Evolutionary conservation across 148 eudicot species (phyloP).

Genomic region (Rhododendron kiyosumense): DNA sequence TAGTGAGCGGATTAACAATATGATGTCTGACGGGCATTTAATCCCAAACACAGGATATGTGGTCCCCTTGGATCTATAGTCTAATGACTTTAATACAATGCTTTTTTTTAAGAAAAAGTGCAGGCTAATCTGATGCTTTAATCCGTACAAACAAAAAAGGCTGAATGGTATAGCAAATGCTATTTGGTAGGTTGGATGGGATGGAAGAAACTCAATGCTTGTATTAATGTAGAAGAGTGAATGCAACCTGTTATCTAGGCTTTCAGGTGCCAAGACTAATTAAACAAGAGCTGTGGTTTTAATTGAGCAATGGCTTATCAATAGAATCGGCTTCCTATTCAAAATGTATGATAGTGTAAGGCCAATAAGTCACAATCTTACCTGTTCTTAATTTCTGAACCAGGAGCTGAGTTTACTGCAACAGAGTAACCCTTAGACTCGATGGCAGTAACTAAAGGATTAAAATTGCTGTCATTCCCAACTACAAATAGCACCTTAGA

Average conservation of each 20-base stretch:
- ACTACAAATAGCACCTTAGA: conserved; percentile 11
- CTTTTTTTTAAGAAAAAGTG: background rate
- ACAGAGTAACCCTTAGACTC: conserved; percentile 11
- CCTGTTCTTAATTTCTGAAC: conserved; percentile 9
- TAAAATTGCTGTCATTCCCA: background rate
- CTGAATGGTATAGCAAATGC: background rate
- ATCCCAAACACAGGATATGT: background rate
- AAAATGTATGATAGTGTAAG: background rate
- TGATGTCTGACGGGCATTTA: background rate
- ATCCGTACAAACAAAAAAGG: background rate
- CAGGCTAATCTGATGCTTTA: background rate
- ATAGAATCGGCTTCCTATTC: background rate
- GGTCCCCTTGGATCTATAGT: background rate
- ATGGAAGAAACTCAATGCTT: background rate
- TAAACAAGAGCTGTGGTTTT: background rate
- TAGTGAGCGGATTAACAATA: background rate
- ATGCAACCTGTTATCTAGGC: background rate
- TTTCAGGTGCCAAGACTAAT: background rate
- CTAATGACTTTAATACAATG: background rate
- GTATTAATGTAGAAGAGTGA: background rate
- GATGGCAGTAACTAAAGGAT: conserved; percentile 5
- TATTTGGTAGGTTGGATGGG: background rate
- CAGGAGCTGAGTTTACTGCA: background rate
- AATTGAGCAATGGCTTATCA: background rate
- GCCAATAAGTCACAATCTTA: conserved; percentile 2